A percentile compares a stretch with the other conserved stretches of the same genome.
Conservation (phyloP, 208 protist species). For the Acanthamoeba lenticulata region DNA sequence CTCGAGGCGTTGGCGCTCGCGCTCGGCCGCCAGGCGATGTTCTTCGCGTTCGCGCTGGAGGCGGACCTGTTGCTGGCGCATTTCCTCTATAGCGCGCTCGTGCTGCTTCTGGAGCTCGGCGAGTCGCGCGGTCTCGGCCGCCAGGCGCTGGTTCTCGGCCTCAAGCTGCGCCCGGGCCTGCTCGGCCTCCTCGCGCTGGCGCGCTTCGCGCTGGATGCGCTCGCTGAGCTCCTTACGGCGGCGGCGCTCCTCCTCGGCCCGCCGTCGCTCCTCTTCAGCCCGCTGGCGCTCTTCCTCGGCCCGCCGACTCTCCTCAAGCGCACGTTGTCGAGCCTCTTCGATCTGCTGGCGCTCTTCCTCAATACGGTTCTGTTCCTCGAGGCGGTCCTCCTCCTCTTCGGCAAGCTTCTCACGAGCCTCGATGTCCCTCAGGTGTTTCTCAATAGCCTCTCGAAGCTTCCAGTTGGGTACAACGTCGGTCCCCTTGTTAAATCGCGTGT, state of each 20-base stretch:
- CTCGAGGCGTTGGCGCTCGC: background rate
- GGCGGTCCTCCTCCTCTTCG: background rate
- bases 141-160: constrained; percentile 27
- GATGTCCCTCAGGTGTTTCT: background rate
- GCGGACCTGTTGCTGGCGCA: background rate
- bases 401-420: background rate
- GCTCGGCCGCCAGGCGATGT: background rate
- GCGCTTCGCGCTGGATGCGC: background rate
- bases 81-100: background rate
- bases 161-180: background rate
- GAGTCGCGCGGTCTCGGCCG: background rate
- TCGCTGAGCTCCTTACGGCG: background rate
- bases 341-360: background rate
- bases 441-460: constrained; percentile 39
- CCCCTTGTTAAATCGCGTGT: background rate
- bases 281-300: background rate
- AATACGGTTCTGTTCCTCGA: background rate
- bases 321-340: background rate
- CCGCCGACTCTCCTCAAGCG: background rate
- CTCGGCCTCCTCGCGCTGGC: background rate
- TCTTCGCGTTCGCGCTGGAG: background rate
- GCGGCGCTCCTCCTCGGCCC: background rate
- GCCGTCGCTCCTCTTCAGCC: background rate
- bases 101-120: background rate
- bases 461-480: constrained; percentile 6